Base-by-base conservation (phyloP, 495 filamentous ascomycete species). In the Xylaria acuta region DNA sequence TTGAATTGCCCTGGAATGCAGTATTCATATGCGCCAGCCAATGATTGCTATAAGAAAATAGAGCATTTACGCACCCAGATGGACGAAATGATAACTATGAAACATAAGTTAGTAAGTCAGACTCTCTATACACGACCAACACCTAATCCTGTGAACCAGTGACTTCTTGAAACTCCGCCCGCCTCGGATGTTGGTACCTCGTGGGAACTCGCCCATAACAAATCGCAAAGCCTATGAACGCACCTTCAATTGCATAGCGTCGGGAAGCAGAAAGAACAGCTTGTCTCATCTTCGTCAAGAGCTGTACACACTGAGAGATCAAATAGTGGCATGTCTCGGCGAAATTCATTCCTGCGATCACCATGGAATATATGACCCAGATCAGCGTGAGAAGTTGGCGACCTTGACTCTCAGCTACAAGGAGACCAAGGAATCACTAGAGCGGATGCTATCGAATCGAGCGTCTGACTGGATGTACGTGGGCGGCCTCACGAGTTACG, bases 241-340 rank as follows among this genome's bases (percentile, higher is more conserved):
- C 18, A 12, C 67, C 25, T 3, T 43, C 59, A 20, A 12, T 16
- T 41, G 6, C 49, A 41, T 30, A 3, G 12, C 40, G 6, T 12
- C 51, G 1, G 12, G 14, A 32, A 56, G 27, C 38, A 22, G n/a
- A 27, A 62, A 16, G 22, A 62, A 69, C 7, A n/a, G 68, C 20
- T 69, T 45, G 16, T 3, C 49, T 63, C 71, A 49, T 49, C 66
- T 75, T 20, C 64, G 73, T 14, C 58, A 59, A 43, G 72, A 72
- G 36, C 53, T 77, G 20, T 75, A 75, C 47, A 56, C 47, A 1
- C 72, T 79, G 45, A 65, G 74, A 67, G 74, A 79, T 36, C 59
- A 72, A 27, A 53, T 79, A 2, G 34, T 49, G 30, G 47, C 36
- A 16, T 66, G 20, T 18, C 60, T 72, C 47, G 69, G 40, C 25